These are phyloP conservation scores for Catharanthus roseus DNA, from an alignment of 257 asterid genomes.

Conservation along the genomic window DNA sequence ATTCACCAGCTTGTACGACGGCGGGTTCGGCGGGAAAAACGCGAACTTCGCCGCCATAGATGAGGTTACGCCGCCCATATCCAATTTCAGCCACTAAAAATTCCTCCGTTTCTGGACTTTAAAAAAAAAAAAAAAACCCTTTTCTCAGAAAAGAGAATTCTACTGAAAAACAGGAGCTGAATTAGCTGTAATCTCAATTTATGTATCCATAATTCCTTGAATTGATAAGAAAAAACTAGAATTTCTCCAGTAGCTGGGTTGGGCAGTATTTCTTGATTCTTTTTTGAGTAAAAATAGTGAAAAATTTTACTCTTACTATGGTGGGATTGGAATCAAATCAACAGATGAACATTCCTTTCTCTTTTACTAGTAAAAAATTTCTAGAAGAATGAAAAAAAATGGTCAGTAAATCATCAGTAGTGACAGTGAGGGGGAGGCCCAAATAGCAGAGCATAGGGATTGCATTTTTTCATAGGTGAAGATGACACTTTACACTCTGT, in stretches of 20 bases:
- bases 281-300: neutral
- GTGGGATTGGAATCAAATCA: conserved; percentile 3
- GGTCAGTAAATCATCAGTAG: neutral
- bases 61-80: conserved; percentile 95
- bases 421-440: neutral
- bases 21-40: conserved; percentile 92
- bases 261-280: neutral
- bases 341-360: conserved; percentile 2
- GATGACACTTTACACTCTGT: neutral
- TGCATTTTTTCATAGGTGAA: neutral
- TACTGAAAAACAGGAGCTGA: neutral
- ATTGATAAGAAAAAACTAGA: too few species aligned
- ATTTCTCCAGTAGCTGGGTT: too few species aligned
- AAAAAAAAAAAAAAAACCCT: neutral
- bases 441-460: neutral
- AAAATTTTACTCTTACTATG: neutral
- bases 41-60: conserved; percentile 99
- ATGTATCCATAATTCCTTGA: neutral
- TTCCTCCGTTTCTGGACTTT: neutral
- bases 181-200: neutral
- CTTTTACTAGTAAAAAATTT: neutral
- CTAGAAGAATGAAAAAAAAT: conserved; percentile 4
- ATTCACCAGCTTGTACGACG: conserved; percentile 74
- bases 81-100: neutral
- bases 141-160: neutral